Percentiles rank a stretch among this genome's conserved stretches.
Evolutionary conservation across 2,329 filamentous ascomycete genomes (phyloP).

Genomic region (Trichoderma sp.): DNA sequence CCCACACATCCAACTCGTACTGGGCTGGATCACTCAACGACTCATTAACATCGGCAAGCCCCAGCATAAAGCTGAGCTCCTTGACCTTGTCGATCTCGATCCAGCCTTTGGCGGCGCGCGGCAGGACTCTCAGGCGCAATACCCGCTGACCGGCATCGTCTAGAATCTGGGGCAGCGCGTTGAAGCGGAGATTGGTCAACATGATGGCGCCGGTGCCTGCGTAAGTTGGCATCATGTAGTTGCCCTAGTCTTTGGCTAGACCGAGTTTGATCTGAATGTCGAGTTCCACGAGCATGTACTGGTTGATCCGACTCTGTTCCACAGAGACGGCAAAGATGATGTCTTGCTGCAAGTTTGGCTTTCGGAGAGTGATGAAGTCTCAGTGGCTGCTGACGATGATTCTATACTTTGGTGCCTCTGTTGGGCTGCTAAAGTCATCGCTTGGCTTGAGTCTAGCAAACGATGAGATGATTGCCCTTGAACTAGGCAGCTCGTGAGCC

Average conservation of each 20-base stretch:
- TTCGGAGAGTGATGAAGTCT: not conserved
- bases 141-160: not conserved
- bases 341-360: not conserved
- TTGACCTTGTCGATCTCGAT: not conserved
- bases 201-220: not conserved
- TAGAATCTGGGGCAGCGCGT: not conserved
- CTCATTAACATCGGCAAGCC: not conserved
- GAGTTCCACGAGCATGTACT: not conserved
- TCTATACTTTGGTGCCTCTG: not conserved
- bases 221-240: not conserved
- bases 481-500: not conserved
- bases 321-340: not conserved
- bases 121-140: not conserved
- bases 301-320: not conserved
- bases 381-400: not conserved
- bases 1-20: not conserved
- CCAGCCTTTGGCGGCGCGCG: not conserved
- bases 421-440: not conserved
- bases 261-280: not conserved
- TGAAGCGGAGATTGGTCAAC: not conserved
- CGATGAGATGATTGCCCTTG: not conserved
- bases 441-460: not conserved
- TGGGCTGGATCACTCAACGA: not conserved
- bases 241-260: not conserved
- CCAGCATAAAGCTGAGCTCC: not conserved